phyloP scores from a whole-genome alignment of 179 eudicot species.

The Drosera spatulata region DNA sequence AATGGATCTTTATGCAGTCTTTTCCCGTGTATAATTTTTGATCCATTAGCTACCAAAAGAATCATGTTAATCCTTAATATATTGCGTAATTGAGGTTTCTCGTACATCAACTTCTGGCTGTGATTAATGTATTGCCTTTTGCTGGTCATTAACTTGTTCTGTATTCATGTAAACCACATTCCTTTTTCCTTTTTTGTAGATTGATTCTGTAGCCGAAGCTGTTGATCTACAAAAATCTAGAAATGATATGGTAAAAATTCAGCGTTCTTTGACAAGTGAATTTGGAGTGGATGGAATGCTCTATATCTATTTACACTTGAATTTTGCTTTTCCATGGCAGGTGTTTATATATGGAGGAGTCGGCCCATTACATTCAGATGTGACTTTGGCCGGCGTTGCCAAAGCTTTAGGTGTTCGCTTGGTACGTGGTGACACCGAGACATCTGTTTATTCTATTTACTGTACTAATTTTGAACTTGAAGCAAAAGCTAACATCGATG shows the following conservation, averaged over 20 bases:
- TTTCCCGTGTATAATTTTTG: too few species aligned
- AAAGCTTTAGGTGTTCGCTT: constrained; percentile 92
- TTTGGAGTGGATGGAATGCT: background rate
- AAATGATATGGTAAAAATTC: constrained; percentile 64
- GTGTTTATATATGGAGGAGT: constrained; percentile 94
- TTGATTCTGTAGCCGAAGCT: constrained; percentile 91
- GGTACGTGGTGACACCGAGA: constrained; percentile 23
- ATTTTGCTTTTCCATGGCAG: constrained; percentile 26
- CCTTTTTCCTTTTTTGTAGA: constrained; percentile 28
- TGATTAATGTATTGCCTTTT: too few species aligned
- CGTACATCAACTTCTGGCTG: too few species aligned
- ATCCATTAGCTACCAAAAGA: too few species aligned
- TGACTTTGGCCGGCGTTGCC: constrained; percentile 83
- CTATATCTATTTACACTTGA: constrained; percentile 2
- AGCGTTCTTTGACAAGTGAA: background rate
- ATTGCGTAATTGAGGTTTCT: too few species aligned
- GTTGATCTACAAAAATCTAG: constrained; percentile 62
- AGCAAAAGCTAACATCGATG: background rate
- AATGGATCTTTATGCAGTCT: too few species aligned
- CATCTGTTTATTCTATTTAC: background rate
- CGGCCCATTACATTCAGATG: constrained; percentile 91
- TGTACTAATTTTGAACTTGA: background rate
- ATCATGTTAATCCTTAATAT: too few species aligned
- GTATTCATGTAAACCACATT: background rate
- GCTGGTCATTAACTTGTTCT: background rate